Evolutionary conservation across 2,329 filamentous ascomycete species (phyloP), one percentile per base, ranked within the genome.

Genomic region (Pseudocercospora pini-densiflorae): DNA sequence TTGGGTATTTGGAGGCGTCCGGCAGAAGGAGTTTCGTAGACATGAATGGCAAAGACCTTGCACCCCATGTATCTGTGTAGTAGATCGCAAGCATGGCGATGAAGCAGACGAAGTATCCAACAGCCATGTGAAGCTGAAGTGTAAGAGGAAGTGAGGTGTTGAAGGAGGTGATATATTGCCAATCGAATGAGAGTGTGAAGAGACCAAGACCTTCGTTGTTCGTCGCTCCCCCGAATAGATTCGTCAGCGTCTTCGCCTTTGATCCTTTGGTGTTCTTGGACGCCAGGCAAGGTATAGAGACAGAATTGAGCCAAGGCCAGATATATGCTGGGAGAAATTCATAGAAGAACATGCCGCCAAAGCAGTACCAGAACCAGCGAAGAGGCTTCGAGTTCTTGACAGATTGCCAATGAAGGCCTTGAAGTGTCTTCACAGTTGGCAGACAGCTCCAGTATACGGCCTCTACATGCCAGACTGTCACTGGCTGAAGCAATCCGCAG

Each of bases 281-380:
- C 1, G 85, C 85, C 14, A 87, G 72, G 65, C 85, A 87, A 0
- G 84, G 83, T 8, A 87, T 81, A 0, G 85, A 87, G 14, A 87
- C 76, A 0, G 83, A 84, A 72, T 86, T 86, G 9, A 87, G 79
- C 83, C 83, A 87, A 0, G 85, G 83, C 61, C 81, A 85, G 47
- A 87, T 84, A 64, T 87, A 87, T 1, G 84, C 84, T 0, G 85
- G 85, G 31, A 87, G 81, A 67, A 84, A 82, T 69, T 87, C 85
- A 66, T 84, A 87, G 12, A 79, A 43, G 12, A 80, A 81, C 82
- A 86, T 86, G 71, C 77, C 79, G 0, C 68, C 72, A 57, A 67
- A 65, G 21, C 16, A 78, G 71, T 83, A 85, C 83, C 84, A 86
- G 71, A 87, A 87, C 61, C 77, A 81, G 5, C 83, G 77, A 0